These are phyloP conservation scores for Xylaria sp. DNA, from an alignment of 2,329 filamentous ascomycete genomes.

Conservation along the genomic window DNA sequence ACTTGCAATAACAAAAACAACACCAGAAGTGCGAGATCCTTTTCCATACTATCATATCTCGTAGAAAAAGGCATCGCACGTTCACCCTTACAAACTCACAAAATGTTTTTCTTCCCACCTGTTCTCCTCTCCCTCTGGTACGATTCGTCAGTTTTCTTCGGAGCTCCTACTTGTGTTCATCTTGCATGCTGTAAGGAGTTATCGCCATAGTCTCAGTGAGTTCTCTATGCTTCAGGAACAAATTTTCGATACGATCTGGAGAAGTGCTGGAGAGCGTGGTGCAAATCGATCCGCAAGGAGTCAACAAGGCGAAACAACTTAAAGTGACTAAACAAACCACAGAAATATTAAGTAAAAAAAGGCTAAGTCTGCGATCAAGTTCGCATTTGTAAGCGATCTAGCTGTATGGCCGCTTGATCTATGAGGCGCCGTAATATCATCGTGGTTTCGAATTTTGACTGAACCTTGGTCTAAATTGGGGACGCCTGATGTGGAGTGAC, in stretches of 20 bases:
- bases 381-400: not conserved
- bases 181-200: too few species aligned
- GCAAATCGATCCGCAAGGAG: not conserved
- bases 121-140: too few species aligned
- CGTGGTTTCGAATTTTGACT: not conserved
- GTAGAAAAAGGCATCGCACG: too few species aligned
- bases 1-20: not conserved
- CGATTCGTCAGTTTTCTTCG: too few species aligned
- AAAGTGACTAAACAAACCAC: not conserved
- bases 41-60: conserved; percentile 1
- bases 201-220: not conserved
- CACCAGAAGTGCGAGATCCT: not conserved
- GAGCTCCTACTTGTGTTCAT: too few species aligned
- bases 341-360: not conserved
- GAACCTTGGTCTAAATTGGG: not conserved
- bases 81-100: too few species aligned
- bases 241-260: not conserved
- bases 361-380: not conserved
- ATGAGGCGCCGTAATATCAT: not conserved
- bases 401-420: not conserved
- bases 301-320: not conserved
- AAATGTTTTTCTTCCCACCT: too few species aligned
- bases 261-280: not conserved
- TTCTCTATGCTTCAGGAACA: not conserved
- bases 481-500: too few species aligned